Percentiles rank a stretch among this genome's conserved stretches.
phyloP scores from a whole-genome alignment of 345 rosid species.

The Eucalyptus pauciflora region DNA sequence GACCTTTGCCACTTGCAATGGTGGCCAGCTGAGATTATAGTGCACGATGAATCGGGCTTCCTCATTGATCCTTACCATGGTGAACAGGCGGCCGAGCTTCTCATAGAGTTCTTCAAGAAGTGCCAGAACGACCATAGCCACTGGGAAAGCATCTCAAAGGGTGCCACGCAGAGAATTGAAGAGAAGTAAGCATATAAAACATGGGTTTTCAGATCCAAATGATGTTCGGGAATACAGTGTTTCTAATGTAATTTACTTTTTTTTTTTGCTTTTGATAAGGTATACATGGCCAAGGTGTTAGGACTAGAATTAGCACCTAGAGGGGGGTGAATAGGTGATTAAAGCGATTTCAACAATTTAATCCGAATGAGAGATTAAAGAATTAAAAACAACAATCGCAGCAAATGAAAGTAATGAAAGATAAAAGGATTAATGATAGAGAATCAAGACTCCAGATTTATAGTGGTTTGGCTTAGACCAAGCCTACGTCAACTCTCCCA shows the following conservation, averaged over 20 bases:
- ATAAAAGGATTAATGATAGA: no score
- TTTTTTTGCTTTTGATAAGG: fast-evolving
- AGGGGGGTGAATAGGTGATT: no score
- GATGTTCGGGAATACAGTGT: not conserved
- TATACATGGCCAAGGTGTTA: fast-evolving
- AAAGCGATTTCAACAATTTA: no score
- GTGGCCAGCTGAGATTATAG: conserved; percentile 94
- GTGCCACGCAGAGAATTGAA: conserved; percentile 58
- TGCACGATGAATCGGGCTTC: conserved; percentile 66
- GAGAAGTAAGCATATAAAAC: conserved; percentile 40
- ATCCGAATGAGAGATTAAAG: no score
- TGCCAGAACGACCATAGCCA: conserved; percentile 39
- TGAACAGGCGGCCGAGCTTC: conserved; percentile 52
- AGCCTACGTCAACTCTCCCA: no score
- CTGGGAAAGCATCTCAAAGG: conserved; percentile 61
- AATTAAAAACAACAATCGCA: no score
- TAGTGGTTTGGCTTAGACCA: no score
- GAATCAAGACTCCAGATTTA: no score
- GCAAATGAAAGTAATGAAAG: no score
- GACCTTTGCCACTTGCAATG: conserved; percentile 74
- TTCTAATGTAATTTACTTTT: not conserved
- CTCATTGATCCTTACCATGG: conserved; percentile 83
- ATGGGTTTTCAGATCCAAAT: not conserved
- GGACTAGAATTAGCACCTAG: no score
- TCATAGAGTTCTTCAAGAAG: conserved; percentile 59